These are phyloP conservation scores for Kwoniella europaea DNA, from an alignment of 768 basidiomycete species.

Conservation along the genomic window DNA sequence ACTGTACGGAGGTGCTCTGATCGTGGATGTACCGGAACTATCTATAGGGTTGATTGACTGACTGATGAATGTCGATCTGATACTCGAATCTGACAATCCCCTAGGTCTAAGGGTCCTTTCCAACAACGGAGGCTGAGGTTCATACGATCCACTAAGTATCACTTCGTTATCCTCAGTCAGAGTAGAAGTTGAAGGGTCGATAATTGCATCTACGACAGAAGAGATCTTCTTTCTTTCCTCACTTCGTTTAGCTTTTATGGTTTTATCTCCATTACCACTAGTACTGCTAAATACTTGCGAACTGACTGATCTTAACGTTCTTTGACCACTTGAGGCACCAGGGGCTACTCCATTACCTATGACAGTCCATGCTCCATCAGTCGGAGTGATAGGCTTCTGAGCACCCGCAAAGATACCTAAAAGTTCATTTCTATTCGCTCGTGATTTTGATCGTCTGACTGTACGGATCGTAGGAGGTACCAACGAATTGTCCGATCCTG, in stretches of 20 bases:
- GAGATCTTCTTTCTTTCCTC: constrained; percentile 41
- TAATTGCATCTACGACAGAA: constrained; percentile 69
- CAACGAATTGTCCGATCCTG: constrained; percentile 19
- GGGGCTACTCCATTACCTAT: constrained; percentile 51
- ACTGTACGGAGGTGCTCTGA: constrained; percentile 11
- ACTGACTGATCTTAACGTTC: constrained; percentile 34
- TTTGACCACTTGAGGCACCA: constrained; percentile 22
- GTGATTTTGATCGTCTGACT: constrained; percentile 41
- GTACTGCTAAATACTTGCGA: constrained; percentile 41
- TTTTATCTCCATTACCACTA: constrained; percentile 24
- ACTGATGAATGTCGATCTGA: constrained; percentile 78
- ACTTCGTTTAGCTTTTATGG: constrained; percentile 32
- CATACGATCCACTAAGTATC: constrained; percentile 18
- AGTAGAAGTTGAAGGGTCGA: constrained; percentile 65
- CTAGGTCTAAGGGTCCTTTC: constrained; percentile 71
- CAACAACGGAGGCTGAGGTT: constrained; percentile 62
- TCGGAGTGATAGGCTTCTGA: constrained; percentile 58
- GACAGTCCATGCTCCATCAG: constrained; percentile 70
- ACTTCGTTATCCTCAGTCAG: background rate
- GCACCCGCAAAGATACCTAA: constrained; percentile 90
- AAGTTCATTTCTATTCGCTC: constrained; percentile 59
- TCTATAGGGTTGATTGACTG: constrained; percentile 37
- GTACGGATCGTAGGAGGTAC: constrained; percentile 24
- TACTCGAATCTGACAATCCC: constrained; percentile 89
- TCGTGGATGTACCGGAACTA: background rate